Evolutionary conservation across 345 rosid species (phyloP), one percentile per base, ranked within the genome.

Genomic region (Hevea brasiliensis): DNA sequence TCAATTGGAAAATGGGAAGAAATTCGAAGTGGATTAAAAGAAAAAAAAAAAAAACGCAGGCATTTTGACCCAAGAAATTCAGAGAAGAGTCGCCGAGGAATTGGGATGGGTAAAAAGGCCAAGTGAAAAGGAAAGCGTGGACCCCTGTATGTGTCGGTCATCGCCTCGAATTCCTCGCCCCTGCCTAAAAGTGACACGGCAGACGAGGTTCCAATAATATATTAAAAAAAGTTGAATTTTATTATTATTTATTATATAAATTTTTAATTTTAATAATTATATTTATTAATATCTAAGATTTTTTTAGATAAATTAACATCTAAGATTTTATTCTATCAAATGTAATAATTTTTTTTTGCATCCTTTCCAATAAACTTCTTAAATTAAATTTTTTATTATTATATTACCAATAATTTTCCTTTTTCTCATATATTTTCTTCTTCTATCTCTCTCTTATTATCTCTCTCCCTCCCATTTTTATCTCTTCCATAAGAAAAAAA

Each of bases 61-160:
- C 54, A 67, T 48, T 58, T 82, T 82, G 85, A 82, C 87, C 84
- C 41, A 47, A 18, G 54, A 45, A 60, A 42, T 50, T 6, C 55
- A 50, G 32, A 32, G 51, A 48, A 60, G 23, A 61, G 78, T 48
- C 42, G 17, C 27, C 65, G 47, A 73, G 78, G 79, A 82, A 77
- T 67, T 80, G 81, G 77, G 79, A 56, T 13, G 65, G 53, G 63
- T 57, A 15, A 51, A 77, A 77, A 72, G 50, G 50, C 20, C 13
- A 73, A 58, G 77, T 57, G 65, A 80, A 74, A 80, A 71, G 69
- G 4, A 61, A 44, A 66, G 81, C 78, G 85, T 77, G 84, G 86
- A 84, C 88, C 86, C 82, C 83, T 67, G 78, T 73, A 55, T 77
- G 81, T 81, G 85, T 84, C 86, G 90, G 85, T 87, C 86, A 79